Evolutionary conservation across 352 stramenopile genomes (phyloP).

Genomic region (Peronospora tabacina): DNA sequence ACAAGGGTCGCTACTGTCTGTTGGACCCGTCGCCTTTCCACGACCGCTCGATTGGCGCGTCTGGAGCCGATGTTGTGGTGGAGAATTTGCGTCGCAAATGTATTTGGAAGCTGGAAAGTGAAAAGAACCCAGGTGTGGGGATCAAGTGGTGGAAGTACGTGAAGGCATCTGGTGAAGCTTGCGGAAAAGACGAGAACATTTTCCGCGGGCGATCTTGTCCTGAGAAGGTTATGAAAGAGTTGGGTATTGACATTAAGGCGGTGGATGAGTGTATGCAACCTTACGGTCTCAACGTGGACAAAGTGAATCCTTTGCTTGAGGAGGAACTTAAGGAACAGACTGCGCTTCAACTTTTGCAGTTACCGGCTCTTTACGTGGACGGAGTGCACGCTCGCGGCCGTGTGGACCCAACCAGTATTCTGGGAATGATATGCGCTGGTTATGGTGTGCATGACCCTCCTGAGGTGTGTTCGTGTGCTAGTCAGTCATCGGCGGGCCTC

Average conservation of each 20-base stretch:
- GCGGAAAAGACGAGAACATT: slow-evolving; percentile 70
- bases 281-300: slow-evolving; percentile 83
- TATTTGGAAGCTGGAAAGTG: slow-evolving; percentile 89
- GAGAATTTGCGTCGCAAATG: slow-evolving; percentile 92
- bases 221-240: slow-evolving; percentile 86
- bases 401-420: slow-evolving; percentile 81
- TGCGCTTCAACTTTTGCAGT: slow-evolving; percentile 84
- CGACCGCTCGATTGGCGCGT: slow-evolving; percentile 87
- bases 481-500: slow-evolving; percentile 52
- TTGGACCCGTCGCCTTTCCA: slow-evolving; percentile 92
- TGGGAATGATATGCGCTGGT: slow-evolving; percentile 79
- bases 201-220: slow-evolving; percentile 87
- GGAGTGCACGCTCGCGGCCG: slow-evolving; percentile 87
- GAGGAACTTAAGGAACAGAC: slow-evolving; percentile 87
- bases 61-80: slow-evolving; percentile 90
- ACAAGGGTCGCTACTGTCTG: slow-evolving; percentile 95
- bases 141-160: slow-evolving; percentile 94
- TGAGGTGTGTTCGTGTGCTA: slow-evolving; percentile 67
- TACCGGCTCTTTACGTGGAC: slow-evolving; percentile 93
- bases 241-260: slow-evolving; percentile 68
- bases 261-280: slow-evolving; percentile 93
- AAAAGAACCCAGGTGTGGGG: slow-evolving; percentile 78
- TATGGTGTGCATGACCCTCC: slow-evolving; percentile 79
- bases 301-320: slow-evolving; percentile 86
- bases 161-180: slow-evolving; percentile 84